Evolutionary conservation across 202 grass and related monocot species (phyloP).

Genomic region (Digitaria exilis): DNA sequence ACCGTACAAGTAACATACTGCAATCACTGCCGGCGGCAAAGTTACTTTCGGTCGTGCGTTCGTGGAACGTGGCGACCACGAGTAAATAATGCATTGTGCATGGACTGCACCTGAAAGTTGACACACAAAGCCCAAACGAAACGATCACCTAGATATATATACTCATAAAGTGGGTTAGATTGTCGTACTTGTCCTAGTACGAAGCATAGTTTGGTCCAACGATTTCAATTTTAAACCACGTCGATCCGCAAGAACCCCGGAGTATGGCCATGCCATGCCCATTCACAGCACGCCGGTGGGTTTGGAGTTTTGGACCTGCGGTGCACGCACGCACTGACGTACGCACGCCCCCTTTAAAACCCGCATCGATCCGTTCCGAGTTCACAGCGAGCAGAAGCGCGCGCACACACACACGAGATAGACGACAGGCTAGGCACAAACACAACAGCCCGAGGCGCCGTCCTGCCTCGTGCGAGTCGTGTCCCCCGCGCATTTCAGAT

Average conservation of each 20-base stretch:
- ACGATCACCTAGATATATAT: too few species aligned
- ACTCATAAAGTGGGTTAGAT: too few species aligned
- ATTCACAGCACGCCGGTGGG: background rate
- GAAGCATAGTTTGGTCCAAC: too few species aligned
- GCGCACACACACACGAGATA: background rate
- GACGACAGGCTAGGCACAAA: background rate
- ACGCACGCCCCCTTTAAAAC: background rate
- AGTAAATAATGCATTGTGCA: too few species aligned
- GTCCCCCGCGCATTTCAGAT: background rate
- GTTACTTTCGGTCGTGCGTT: too few species aligned
- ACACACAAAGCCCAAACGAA: too few species aligned
- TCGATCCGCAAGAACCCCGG: background rate
- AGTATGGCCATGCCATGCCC: background rate
- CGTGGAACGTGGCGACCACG: too few species aligned
- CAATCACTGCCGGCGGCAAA: too few species aligned
- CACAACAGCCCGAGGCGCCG: background rate
- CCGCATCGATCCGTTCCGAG: background rate
- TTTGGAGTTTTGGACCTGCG: background rate
- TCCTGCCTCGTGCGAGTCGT: too few species aligned
- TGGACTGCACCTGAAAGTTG: too few species aligned
- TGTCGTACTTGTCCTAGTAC: too few species aligned
- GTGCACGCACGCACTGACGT: background rate
- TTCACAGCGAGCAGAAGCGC: background rate
- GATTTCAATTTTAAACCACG: background rate
- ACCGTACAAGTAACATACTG: too few species aligned